Percentiles rank a stretch among this genome's conserved stretches.
Evolutionary conservation across 768 basidiomycete genomes (phyloP).

Genomic region (Trametopsis cervina): DNA sequence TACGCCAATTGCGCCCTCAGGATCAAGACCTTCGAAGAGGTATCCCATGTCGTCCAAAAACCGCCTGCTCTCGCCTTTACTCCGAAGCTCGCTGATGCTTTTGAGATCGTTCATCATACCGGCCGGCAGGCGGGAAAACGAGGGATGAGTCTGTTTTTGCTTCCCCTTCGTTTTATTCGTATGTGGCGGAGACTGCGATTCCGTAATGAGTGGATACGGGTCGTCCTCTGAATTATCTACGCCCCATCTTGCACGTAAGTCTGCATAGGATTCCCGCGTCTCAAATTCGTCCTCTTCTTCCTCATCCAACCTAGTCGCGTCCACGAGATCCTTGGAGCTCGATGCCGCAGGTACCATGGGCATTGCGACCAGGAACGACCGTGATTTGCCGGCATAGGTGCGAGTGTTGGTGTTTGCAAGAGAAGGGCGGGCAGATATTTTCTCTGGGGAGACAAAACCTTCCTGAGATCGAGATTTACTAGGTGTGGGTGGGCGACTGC

Average conservation of each 20-base stretch:
- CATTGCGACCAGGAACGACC: slow-evolving; percentile 71
- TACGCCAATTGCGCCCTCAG: slow-evolving; percentile 43
- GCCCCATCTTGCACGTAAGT: slow-evolving; percentile 72
- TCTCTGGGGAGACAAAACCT: slow-evolving; percentile 14
- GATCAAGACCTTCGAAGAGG: slow-evolving; percentile 72
- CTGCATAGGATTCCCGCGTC: slow-evolving; percentile 66
- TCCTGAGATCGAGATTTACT: slow-evolving; percentile 15
- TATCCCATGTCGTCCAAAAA: slow-evolving; percentile 85
- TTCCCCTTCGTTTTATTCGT: slow-evolving; percentile 32
- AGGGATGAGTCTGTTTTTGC: slow-evolving; percentile 16
- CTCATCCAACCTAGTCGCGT: slow-evolving; percentile 26
- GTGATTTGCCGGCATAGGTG: slow-evolving; percentile 71
- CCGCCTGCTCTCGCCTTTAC: slow-evolving; percentile 71
- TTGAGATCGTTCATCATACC: slow-evolving; percentile 70
- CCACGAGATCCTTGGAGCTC: slow-evolving; percentile 2
- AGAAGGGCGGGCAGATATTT: slow-evolving; percentile 17
- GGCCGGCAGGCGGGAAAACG: slow-evolving; percentile 30
- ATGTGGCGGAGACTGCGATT: slow-evolving; percentile 23
- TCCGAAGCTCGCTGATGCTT: slow-evolving; percentile 75
- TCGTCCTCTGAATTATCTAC: slow-evolving; percentile 78
- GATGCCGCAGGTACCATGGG: slow-evolving; percentile 23
- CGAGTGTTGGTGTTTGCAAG: slow-evolving; percentile 34
- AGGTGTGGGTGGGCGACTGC: slow-evolving; percentile 11
- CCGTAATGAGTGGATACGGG: slow-evolving; percentile 28
- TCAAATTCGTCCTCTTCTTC: slow-evolving; percentile 47